phyloP scores from a whole-genome alignment of 306 rosid species.

The Datisca glomerata region DNA sequence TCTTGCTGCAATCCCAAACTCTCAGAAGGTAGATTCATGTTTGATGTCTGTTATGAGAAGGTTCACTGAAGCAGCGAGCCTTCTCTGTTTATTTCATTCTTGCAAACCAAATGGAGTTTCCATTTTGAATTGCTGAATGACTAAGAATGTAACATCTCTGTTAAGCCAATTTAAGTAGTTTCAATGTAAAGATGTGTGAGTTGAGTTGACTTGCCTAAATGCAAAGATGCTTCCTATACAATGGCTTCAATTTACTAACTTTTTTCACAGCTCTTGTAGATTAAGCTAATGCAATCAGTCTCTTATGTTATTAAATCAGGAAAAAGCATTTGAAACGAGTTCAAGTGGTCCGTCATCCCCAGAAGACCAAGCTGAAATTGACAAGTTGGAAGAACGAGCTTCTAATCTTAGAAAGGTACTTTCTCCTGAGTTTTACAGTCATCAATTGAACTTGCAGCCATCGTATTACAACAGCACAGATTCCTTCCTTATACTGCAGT shows the following conservation, averaged over 20 bases:
- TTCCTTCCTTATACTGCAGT: too few relatives aligned
- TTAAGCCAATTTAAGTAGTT: too few relatives aligned
- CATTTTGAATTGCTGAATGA: too few relatives aligned
- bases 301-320: conserved; percentile 27
- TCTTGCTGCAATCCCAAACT: conserved; percentile 61
- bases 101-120: too few relatives aligned
- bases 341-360: conserved; percentile 28
- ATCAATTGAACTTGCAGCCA: not conserved
- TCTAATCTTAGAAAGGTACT: conserved; percentile 56
- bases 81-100: too few relatives aligned
- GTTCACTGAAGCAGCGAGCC: too few relatives aligned
- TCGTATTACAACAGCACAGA: not conserved
- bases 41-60: conserved; percentile 5
- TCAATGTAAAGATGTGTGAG: too few relatives aligned
- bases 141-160: too few relatives aligned
- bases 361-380: conserved; percentile 50
- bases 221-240: not conserved
- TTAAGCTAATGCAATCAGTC: not conserved
- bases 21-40: conserved; percentile 45
- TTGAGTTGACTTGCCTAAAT: too few relatives aligned
- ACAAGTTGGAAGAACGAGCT: conserved; percentile 67
- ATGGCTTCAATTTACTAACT: not conserved
- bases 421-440: not conserved
- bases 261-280: not conserved
- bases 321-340: conserved; percentile 35